phyloP scores from a whole-genome alignment of 495 filamentous ascomycete genomes.

The Hypoxylon fuscum region DNA sequence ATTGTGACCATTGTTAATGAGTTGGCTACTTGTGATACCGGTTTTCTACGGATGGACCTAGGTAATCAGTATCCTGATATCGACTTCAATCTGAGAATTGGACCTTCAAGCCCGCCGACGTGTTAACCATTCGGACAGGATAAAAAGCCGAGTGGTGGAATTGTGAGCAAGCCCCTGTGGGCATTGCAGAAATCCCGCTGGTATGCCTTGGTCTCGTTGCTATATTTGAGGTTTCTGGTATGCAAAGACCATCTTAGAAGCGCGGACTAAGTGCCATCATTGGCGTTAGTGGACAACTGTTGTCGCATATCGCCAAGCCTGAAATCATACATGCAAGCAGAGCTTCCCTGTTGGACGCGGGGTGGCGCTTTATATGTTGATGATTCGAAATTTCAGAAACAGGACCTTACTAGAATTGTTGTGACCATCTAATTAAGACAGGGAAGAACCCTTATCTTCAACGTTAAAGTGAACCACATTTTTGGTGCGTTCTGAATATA shows the following conservation, averaged over 20 bases:
- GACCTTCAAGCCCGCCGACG: too few species aligned
- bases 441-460: conserved; percentile 3
- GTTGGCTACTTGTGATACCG: too few species aligned
- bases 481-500: not conserved
- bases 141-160: too few species aligned
- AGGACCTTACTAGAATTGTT: conserved; percentile 10
- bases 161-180: too few species aligned
- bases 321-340: conserved; percentile 4
- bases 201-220: too few species aligned
- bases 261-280: not conserved
- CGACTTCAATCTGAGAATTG: too few species aligned
- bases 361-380: conserved; percentile 15
- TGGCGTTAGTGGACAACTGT: not conserved
- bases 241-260: not conserved
- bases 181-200: too few species aligned
- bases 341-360: conserved; percentile 23
- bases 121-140: too few species aligned
- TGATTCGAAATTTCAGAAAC: conserved; percentile 13
- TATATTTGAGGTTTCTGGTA: not conserved
- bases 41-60: too few species aligned
- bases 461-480: not conserved
- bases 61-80: too few species aligned
- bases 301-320: conserved; percentile 32
- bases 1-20: too few species aligned
- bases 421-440: conserved; percentile 20